phyloP scores from a whole-genome alignment of 768 basidiomycete genomes.

The Arthromyces matolae region DNA sequence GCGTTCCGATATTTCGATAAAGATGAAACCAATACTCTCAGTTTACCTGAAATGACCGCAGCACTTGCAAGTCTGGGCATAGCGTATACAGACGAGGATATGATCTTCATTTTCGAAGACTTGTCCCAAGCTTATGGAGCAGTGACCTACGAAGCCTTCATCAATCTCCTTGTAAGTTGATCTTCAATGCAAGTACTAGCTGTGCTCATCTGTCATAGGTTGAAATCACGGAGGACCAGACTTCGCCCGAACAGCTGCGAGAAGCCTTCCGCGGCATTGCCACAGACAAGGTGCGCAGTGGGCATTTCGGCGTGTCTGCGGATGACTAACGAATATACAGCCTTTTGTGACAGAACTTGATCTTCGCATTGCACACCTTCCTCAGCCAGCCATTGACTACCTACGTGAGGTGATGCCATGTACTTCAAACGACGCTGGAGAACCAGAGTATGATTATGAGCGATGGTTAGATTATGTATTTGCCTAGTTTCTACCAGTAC shows the following conservation, averaged over 20 bases:
- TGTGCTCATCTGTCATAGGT: slow-evolving; percentile 47
- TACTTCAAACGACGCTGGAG: slow-evolving; percentile 47
- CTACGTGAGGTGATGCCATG: slow-evolving; percentile 79
- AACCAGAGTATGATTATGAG: slow-evolving; percentile 78
- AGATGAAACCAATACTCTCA: slow-evolving; percentile 87
- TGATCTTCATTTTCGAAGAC: slow-evolving; percentile 79
- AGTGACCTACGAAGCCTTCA: slow-evolving; percentile 90
- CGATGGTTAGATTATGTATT: slow-evolving; percentile 80
- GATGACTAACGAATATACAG: slow-evolving; percentile 37
- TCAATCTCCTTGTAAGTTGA: slow-evolving; percentile 78
- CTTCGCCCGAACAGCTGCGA: slow-evolving; percentile 85
- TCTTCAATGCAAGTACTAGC: background rate
- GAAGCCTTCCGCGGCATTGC: slow-evolving; percentile 94
- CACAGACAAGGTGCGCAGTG: slow-evolving; percentile 67
- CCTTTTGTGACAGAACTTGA: slow-evolving; percentile 93
- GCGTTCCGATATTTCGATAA: slow-evolving; percentile 98
- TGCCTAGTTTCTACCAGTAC: slow-evolving; percentile 31
- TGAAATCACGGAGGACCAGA: slow-evolving; percentile 94
- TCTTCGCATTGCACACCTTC: slow-evolving; percentile 78
- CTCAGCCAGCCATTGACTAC: slow-evolving; percentile 72
- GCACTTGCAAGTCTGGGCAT: slow-evolving; percentile 94
- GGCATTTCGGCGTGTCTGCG: background rate
- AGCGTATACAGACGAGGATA: slow-evolving; percentile 89
- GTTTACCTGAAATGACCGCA: slow-evolving; percentile 82
- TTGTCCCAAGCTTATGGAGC: slow-evolving; percentile 79